Evolutionary conservation across 345 rosid species (phyloP), one percentile per base, ranked within the genome.

Genomic region (Rhizophora mangle): DNA sequence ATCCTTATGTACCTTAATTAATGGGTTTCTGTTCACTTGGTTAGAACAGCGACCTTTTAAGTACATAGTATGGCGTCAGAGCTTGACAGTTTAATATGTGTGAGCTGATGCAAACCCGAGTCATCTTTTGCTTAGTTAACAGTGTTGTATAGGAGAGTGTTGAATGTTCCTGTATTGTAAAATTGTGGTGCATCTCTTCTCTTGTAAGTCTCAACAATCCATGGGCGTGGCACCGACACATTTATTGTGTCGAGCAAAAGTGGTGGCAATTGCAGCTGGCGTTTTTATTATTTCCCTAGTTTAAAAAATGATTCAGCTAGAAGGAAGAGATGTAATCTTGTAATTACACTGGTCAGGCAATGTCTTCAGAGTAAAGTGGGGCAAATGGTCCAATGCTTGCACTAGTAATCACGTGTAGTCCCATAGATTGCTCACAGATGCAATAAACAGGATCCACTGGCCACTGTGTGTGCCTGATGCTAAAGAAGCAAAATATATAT

Each of bases 21-120:
- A 43, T 66, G 61, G 60, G 47, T 70, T 61, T 69, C 39, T 8
- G 51, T 30, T 43, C 31, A 30, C 21, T 57, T 6, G 10, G n/a
- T 51, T 72, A 56, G 62, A 57, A 47, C 63, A 66, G 54, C 53
- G 59, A 55, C 58, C 39, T 60, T 21, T 43, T 43, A 43, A 43
- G 18, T 43, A 18, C 3, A 11, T 3, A 0, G 18, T 43, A 13
- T 43, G 49, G 18, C 71, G 63, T 26, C 59, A 43, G 11, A 15
- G 51, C 49, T 68, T 59, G 61, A 59, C 57, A 54, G 37, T 70
- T 64, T 68, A 72, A 37, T 54, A 22, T 68, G 72, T 69, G 80
- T 63, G 47, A 63, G 82, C 74, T 75, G 78, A 65, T 73, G 77
- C 77, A 47, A n/a, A 57, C 68, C 73, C 61, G 21, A 46, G 68